These are phyloP conservation scores for Plasmodium chabaudi DNA, from an alignment of 169 alveolate genomes.

Conservation along the genomic window DNA sequence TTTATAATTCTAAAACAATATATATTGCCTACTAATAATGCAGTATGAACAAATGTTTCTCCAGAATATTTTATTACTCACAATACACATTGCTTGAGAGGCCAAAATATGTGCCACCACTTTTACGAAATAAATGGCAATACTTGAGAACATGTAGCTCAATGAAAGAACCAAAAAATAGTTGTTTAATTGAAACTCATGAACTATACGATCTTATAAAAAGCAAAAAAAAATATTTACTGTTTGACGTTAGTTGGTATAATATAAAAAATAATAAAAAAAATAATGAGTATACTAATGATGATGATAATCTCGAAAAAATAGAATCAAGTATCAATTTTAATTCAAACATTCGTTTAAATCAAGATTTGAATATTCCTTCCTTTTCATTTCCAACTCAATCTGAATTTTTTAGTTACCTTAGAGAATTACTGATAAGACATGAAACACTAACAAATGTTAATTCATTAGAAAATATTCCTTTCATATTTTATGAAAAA, in stretches of 20 bases:
- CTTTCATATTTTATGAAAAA: constrained; percentile 54
- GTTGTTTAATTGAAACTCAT: constrained; percentile 35
- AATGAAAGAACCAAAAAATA: constrained; percentile 14
- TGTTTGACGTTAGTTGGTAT: constrained; percentile 50
- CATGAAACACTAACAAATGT: constrained; percentile 6
- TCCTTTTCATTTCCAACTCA: constrained; percentile 51
- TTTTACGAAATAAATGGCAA: neutral
- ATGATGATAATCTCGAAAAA: constrained; percentile 28
- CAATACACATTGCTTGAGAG: neutral
- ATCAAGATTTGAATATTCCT: constrained; percentile 51
- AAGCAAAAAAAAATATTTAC: constrained; percentile 37
- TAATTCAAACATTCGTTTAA: constrained; percentile 23
- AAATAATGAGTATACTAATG: constrained; percentile 3
- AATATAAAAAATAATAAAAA: constrained; percentile 15
- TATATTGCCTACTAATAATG: neutral
- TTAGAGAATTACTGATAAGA: constrained; percentile 22
- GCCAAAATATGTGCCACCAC: neutral
- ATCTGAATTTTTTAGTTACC: constrained; percentile 34
- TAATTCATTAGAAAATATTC: constrained; percentile 37
- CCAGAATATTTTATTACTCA: constrained; percentile 1
- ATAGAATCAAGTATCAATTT: constrained; percentile 52
- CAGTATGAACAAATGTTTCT: constrained; percentile 17
- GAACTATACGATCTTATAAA: constrained; percentile 53
- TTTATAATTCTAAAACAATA: too few species aligned
- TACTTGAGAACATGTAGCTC: neutral